Conservation (phyloP, 2,329 filamentous ascomycete species). For the Uncinocarpus reesii region DNA sequence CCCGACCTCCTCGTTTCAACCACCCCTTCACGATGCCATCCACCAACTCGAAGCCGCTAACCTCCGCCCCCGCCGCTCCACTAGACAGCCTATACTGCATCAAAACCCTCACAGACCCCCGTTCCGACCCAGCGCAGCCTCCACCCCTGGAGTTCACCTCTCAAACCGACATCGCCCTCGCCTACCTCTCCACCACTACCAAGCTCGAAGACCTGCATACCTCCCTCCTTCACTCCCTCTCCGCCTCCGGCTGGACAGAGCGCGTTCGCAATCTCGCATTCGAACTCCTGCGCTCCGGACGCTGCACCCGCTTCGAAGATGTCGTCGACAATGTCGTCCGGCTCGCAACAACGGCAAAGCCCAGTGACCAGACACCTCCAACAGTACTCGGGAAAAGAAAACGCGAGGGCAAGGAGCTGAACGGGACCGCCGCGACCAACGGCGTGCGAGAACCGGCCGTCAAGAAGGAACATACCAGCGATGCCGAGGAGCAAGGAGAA, state of each 20-base stretch:
- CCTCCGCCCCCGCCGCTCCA: not conserved
- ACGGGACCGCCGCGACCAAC: constrained; percentile 21
- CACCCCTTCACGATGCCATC: not conserved
- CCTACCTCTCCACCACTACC: constrained; percentile 39
- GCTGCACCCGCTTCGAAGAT: constrained; percentile 48
- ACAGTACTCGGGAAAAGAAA: constrained; percentile 12
- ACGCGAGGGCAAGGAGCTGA: constrained; percentile 12
- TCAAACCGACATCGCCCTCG: constrained; percentile 31
- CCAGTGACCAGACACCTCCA: constrained; percentile 3
- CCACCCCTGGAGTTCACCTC: constrained; percentile 26
- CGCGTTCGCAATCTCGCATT: constrained; percentile 45
- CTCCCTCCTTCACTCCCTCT: constrained; percentile 45
- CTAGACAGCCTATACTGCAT: constrained; percentile 15
- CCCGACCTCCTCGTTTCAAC: not conserved
- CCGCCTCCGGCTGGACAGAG: constrained; percentile 50
- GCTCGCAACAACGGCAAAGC: constrained; percentile 30
- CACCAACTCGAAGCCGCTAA: not conserved
- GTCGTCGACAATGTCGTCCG: constrained; percentile 45
- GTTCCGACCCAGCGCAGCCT: constrained; percentile 28
- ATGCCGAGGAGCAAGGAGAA: not conserved
- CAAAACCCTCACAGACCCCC: constrained; percentile 30
- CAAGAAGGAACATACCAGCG: constrained; percentile 14
- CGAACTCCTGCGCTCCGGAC: constrained; percentile 48
- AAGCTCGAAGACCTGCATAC: constrained; percentile 48
- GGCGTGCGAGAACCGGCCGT: constrained; percentile 18